Conservation (phyloP, 1,284 basidiomycete genomes). For the Boletus subluridellus region DNA sequence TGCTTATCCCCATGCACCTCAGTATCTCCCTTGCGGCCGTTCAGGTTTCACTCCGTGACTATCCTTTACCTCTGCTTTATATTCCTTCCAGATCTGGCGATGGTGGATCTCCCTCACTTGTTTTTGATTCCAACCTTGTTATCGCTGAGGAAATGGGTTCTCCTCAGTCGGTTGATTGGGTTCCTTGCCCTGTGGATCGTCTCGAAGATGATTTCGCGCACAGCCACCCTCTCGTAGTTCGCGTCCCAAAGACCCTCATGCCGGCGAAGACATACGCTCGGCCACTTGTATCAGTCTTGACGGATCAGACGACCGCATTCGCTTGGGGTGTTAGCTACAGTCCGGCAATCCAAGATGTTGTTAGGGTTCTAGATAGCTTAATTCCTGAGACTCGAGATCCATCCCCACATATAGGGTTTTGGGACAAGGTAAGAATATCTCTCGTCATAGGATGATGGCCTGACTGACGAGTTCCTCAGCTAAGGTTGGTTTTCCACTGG, state of each 20-base stretch:
- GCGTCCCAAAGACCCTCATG: slow-evolving; percentile 91
- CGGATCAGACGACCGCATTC: slow-evolving; percentile 69
- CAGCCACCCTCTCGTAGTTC: slow-evolving; percentile 57
- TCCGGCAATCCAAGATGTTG: slow-evolving; percentile 84
- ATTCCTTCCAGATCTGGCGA: slow-evolving; percentile 47
- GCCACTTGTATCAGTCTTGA: slow-evolving; percentile 66
- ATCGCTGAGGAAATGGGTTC: slow-evolving; percentile 88
- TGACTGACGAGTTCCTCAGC: slow-evolving; percentile 40
- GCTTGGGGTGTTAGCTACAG: slow-evolving; percentile 91
- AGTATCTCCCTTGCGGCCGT: slow-evolving; percentile 65
- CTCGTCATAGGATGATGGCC: background rate
- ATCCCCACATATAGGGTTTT: slow-evolving; percentile 89
- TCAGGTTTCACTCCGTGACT: slow-evolving; percentile 74
- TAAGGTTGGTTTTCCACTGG: slow-evolving; percentile 86
- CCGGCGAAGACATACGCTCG: slow-evolving; percentile 91
- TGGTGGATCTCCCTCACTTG: slow-evolving; percentile 45
- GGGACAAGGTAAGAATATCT: slow-evolving; percentile 69
- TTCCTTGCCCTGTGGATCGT: slow-evolving; percentile 63
- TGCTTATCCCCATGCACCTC: slow-evolving; percentile 84
- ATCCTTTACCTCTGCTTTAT: slow-evolving; percentile 67
- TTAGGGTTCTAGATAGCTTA: slow-evolving; percentile 80
- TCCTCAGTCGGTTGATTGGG: slow-evolving; percentile 67
- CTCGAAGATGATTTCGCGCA: slow-evolving; percentile 51
- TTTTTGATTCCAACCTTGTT: slow-evolving; percentile 79
- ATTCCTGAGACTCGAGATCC: slow-evolving; percentile 79